A percentile compares a stretch with the other conserved stretches of the same genome.
phyloP scores from a whole-genome alignment of 2,329 filamentous ascomycete species.

The Nothomitra cinnamomea region DNA sequence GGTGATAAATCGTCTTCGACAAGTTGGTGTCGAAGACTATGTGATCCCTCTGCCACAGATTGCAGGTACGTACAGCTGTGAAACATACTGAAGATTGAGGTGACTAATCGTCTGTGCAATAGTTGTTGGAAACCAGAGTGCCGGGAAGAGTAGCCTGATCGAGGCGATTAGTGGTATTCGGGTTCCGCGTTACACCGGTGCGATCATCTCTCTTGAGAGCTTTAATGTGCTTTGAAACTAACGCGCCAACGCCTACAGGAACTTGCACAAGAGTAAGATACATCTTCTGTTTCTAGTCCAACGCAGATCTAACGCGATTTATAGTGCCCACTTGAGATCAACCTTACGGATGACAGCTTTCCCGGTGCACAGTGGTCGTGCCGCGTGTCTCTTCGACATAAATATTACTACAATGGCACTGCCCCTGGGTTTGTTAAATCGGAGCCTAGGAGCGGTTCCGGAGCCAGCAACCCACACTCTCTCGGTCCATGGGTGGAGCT shows the following conservation, averaged over 20 bases:
- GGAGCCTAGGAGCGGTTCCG: slow-evolving; percentile 10
- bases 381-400: slow-evolving; percentile 44
- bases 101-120: slow-evolving; percentile 19
- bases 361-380: slow-evolving; percentile 41
- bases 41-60: slow-evolving; percentile 56
- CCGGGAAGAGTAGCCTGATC: slow-evolving; percentile 57
- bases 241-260: not conserved
- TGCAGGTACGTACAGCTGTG: slow-evolving; percentile 15
- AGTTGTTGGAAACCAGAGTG: slow-evolving; percentile 69
- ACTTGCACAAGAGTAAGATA: slow-evolving; percentile 1
- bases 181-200: slow-evolving; percentile 51
- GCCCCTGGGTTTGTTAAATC: slow-evolving; percentile 10
- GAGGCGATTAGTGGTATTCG: slow-evolving; percentile 52
- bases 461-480: slow-evolving; percentile 24
- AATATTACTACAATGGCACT: slow-evolving; percentile 21
- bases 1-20: slow-evolving; percentile 48
- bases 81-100: no score
- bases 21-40: slow-evolving; percentile 54
- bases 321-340: slow-evolving; percentile 64
- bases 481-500: not conserved
- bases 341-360: slow-evolving; percentile 39
- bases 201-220: slow-evolving; percentile 15
- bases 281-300: not conserved
- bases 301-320: not conserved
- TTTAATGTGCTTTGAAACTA: not conserved